phyloP scores from a whole-genome alignment of 805 yeast species.

The Candida endomychidarum region DNA sequence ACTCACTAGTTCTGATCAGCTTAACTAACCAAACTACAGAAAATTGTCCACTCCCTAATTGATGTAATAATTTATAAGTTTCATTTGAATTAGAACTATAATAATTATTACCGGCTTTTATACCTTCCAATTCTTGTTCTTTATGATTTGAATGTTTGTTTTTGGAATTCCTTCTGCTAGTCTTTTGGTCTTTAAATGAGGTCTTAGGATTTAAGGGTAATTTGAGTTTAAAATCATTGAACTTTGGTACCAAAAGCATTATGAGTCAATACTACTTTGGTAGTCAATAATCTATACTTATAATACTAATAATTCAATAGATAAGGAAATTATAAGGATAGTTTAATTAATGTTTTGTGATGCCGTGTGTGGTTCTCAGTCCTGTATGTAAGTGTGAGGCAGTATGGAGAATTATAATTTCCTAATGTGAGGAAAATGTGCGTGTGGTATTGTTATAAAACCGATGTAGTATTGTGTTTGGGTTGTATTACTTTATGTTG shows the following conservation, averaged over 20 bases:
- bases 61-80: conserved; percentile 49
- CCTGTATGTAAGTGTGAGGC: not conserved
- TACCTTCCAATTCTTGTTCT: conserved; percentile 41
- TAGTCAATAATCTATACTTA: too few species aligned
- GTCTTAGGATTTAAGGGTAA: conserved; percentile 1
- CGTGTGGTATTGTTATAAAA: too few species aligned
- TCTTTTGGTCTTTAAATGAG: not conserved
- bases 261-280: too few species aligned
- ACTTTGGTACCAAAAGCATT: conserved; percentile 5
- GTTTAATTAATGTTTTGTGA: too few species aligned
- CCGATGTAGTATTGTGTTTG: too few species aligned
- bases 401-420: not conserved
- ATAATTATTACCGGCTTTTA: conserved; percentile 59
- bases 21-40: conserved; percentile 62
- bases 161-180: too few species aligned
- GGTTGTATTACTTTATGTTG: too few species aligned
- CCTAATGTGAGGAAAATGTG: too few species aligned
- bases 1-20: conserved; percentile 29
- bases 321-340: too few species aligned
- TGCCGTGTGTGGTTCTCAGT: not conserved
- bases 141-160: conserved; percentile 4
- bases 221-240: conserved; percentile 3
- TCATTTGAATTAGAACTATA: conserved; percentile 39
- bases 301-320: too few species aligned
- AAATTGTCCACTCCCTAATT: conserved; percentile 73